A percentile compares a stretch with the other conserved stretches of the same genome.
Conservation (phyloP, 2,329 filamentous ascomycete genomes). For the Allantophomopsis lycopodina region DNA sequence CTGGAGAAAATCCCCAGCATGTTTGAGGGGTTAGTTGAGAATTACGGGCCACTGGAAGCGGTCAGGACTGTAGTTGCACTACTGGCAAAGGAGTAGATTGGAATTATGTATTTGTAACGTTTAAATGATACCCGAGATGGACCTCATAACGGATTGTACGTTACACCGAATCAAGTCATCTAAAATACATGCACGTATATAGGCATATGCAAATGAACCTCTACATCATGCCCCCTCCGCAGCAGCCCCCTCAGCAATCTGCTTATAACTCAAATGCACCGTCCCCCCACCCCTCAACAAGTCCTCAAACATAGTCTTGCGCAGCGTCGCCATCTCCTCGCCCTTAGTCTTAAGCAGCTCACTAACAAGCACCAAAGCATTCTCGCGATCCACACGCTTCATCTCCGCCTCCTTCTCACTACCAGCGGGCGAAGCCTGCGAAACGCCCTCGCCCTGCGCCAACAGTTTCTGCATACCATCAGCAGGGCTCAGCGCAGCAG, state of each 20-base stretch:
- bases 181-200: too few species aligned
- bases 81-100: constrained; percentile 19
- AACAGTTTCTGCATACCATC: too few species aligned
- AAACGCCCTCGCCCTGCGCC: too few species aligned
- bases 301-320: constrained; percentile 27
- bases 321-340: constrained; percentile 24
- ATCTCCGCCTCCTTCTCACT: constrained; percentile 22
- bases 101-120: too few species aligned
- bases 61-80: constrained; percentile 47
- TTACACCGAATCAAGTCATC: too few species aligned
- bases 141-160: too few species aligned
- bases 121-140: too few species aligned
- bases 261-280: constrained; percentile 11
- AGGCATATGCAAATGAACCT: too few species aligned
- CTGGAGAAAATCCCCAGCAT: constrained; percentile 43
- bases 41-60: constrained; percentile 40
- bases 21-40: constrained; percentile 44
- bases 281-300: constrained; percentile 34
- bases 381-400: constrained; percentile 42
- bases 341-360: constrained; percentile 35
- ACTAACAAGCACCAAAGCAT: constrained; percentile 42
- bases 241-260: constrained; percentile 1
- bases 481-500: too few species aligned
- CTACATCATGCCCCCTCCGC: too few species aligned
- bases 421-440: neutral